Evolutionary conservation across 148 eudicot genomes (phyloP).

Genomic region (Diospyros kaki): DNA sequence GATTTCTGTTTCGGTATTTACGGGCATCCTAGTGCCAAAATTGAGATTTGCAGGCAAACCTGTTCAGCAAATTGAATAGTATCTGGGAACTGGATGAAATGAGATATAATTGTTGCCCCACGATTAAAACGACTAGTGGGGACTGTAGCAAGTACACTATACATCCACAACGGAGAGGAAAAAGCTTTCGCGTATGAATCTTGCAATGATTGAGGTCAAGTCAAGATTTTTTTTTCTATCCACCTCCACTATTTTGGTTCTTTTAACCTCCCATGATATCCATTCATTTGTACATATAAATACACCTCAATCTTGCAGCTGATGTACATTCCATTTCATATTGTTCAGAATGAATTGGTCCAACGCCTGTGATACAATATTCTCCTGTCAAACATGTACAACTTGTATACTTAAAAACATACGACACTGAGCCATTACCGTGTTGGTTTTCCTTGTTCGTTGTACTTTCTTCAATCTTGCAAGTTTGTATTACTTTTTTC

Average conservation of each 20-base stretch:
- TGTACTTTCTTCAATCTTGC: background rate
- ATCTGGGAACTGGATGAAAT: background rate
- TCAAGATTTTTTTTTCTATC: background rate
- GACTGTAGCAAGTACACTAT: background rate
- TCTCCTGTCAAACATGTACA: background rate
- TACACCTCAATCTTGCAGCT: background rate
- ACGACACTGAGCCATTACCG: background rate
- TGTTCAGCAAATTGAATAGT: background rate
- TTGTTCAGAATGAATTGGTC: background rate
- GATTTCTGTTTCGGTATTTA: conserved; percentile 4
- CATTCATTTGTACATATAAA: conserved; percentile 2
- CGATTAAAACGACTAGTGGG: background rate
- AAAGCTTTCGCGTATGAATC: background rate
- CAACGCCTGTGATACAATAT: background rate
- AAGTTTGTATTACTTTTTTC: background rate
- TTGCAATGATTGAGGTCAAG: background rate
- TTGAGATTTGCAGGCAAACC: background rate
- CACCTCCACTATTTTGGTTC: background rate
- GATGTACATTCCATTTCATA: background rate
- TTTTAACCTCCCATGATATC: background rate
- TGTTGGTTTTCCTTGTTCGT: background rate
- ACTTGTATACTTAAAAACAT: background rate
- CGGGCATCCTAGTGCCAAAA: background rate
- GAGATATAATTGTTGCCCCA: background rate
- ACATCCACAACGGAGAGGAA: background rate